phyloP scores from a whole-genome alignment of 2,329 filamentous ascomycete genomes.

The Fusarium sp. region DNA sequence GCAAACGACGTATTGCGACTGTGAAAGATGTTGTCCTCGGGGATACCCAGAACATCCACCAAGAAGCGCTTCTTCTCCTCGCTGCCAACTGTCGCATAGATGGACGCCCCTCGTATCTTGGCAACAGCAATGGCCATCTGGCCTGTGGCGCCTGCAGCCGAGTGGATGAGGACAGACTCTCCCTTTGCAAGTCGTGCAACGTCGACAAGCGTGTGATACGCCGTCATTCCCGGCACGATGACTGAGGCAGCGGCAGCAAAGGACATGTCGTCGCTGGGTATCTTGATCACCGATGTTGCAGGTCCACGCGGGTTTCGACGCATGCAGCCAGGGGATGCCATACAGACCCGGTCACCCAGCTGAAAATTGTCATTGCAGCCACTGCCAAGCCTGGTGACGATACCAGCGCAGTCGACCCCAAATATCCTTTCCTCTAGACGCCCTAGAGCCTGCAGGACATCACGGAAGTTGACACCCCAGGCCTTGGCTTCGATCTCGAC shows the following conservation, averaged over 20 bases:
- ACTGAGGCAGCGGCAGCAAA: neutral
- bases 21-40: constrained; percentile 46
- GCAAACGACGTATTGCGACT: constrained; percentile 42
- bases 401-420: constrained; percentile 11
- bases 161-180: constrained; percentile 46
- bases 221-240: neutral
- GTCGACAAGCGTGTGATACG: constrained; percentile 6
- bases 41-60: constrained; percentile 41
- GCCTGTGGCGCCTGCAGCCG: constrained; percentile 36
- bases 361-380: neutral
- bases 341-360: neutral
- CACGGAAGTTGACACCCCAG: constrained; percentile 21
- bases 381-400: neutral
- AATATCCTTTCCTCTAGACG: constrained; percentile 1
- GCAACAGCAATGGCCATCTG: constrained; percentile 44
- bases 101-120: constrained; percentile 32
- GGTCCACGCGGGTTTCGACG: neutral
- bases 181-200: constrained; percentile 9
- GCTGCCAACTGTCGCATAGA: constrained; percentile 48
- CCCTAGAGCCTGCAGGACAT: constrained; percentile 16
- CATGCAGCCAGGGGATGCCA: neutral
- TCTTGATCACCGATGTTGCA: neutral
- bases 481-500: constrained; percentile 20
- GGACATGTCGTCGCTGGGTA: neutral
- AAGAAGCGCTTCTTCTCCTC: constrained; percentile 46